phyloP scores from a whole-genome alignment of 768 basidiomycete species.

The Kwoniella bestiolae region DNA sequence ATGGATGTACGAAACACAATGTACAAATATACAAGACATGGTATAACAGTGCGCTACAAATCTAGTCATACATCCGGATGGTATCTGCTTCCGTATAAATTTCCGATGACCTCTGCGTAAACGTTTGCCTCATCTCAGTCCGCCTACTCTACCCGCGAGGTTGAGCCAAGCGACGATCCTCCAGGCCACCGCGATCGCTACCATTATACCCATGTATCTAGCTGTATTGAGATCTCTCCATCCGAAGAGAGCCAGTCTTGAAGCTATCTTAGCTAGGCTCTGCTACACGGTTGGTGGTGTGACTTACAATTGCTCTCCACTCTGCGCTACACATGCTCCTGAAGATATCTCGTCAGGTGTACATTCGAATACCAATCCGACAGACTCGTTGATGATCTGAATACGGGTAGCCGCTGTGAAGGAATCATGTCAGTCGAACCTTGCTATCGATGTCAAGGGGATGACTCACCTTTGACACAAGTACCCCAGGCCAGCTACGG shows the following conservation, averaged over 20 bases:
- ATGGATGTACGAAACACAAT: too few species aligned
- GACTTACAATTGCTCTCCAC: slow-evolving; percentile 54
- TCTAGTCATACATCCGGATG: too few species aligned
- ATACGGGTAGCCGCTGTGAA: slow-evolving; percentile 50
- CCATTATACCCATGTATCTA: slow-evolving; percentile 45
- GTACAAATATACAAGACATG: too few species aligned
- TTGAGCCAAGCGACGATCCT: slow-evolving; percentile 45
- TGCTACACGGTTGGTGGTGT: neutral
- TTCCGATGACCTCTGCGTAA: too few species aligned
- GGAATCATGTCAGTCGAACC: neutral
- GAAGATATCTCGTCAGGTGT: slow-evolving; percentile 40
- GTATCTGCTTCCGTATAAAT: too few species aligned
- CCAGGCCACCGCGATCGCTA: slow-evolving; percentile 49
- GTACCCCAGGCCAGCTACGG: slow-evolving; percentile 37
- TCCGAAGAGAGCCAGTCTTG: slow-evolving; percentile 52
- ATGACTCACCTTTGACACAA: slow-evolving; percentile 28
- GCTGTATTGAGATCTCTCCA: slow-evolving; percentile 45
- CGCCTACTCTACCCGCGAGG: slow-evolving; percentile 35
- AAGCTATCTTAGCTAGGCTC: neutral
- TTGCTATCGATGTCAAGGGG: neutral
- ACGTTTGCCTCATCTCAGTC: slow-evolving; percentile 19
- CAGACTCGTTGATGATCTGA: slow-evolving; percentile 58
- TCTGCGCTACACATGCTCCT: slow-evolving; percentile 57
- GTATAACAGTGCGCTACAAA: too few species aligned
- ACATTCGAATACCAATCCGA: slow-evolving; percentile 55